These are phyloP conservation scores for Leishmania gerbilli DNA, from an alignment of 208 protist genomes.

Conservation along the genomic window DNA sequence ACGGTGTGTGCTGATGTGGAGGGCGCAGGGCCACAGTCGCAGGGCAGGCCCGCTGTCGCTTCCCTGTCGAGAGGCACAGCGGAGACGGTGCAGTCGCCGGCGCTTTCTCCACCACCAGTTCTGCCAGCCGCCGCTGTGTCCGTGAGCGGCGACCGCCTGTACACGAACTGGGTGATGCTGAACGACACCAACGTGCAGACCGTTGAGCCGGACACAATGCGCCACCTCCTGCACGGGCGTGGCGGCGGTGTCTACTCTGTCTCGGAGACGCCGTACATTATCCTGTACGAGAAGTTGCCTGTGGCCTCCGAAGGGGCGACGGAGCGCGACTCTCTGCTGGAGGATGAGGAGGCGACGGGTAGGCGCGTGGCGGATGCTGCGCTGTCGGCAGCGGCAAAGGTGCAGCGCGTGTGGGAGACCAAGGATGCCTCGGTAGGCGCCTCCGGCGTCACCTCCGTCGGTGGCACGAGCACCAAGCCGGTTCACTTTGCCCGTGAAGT, in stretches of 20 bases:
- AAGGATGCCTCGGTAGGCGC: too few species aligned
- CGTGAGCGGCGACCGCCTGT: constrained; percentile 16
- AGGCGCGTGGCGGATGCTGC: neutral
- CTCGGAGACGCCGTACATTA: constrained; percentile 61
- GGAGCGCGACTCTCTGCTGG: neutral
- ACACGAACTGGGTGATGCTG: constrained; percentile 54
- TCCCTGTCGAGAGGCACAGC: neutral
- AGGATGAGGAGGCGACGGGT: neutral
- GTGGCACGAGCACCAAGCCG: neutral
- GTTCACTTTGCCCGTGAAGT: neutral
- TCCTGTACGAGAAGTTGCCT: constrained; percentile 54
- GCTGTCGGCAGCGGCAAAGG: neutral
- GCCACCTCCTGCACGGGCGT: constrained; percentile 36
- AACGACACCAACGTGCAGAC: constrained; percentile 54
- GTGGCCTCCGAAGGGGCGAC: constrained; percentile 5
- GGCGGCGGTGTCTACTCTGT: constrained; percentile 42
- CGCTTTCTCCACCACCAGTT: neutral
- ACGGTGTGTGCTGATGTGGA: neutral
- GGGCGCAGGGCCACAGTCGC: neutral
- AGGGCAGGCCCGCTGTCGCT: neutral
- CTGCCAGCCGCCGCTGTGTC: constrained; percentile 12
- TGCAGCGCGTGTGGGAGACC: constrained; percentile 5
- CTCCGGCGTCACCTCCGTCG: neutral
- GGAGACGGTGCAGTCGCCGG: constrained; percentile 1
- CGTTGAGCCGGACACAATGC: constrained; percentile 30